Evolutionary conservation across 192 early-diverging fungal genomes (phyloP).

Genomic region (Spinellus fusiger): DNA sequence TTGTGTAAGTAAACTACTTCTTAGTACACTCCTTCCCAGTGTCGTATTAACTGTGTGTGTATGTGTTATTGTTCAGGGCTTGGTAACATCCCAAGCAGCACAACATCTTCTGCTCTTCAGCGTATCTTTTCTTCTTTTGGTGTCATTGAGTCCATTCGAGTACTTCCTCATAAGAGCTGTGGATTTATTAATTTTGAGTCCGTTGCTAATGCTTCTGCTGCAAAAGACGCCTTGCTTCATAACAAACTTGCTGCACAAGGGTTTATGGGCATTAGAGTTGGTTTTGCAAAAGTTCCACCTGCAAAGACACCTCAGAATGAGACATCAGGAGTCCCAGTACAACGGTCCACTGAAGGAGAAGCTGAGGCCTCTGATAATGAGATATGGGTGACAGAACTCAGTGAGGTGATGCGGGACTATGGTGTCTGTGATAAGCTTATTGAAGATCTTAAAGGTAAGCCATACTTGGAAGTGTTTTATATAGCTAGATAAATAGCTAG

Average conservation of each 20-base stretch:
- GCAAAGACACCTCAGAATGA: slow-evolving; percentile 29
- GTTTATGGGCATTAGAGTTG: slow-evolving; percentile 69
- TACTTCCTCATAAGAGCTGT: slow-evolving; percentile 92
- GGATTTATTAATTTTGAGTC: slow-evolving; percentile 94
- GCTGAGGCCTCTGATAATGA: not conserved
- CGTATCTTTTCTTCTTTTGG: slow-evolving; percentile 75
- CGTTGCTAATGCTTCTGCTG: slow-evolving; percentile 83
- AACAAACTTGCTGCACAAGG: slow-evolving; percentile 71
- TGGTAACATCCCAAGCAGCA: slow-evolving; percentile 81
- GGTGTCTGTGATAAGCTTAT: not conserved
- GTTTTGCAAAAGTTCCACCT: slow-evolving; percentile 86
- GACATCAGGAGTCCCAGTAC: not conserved
- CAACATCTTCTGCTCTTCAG: slow-evolving; percentile 67
- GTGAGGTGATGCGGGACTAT: not conserved
- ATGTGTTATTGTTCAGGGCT: slow-evolving; percentile 53
- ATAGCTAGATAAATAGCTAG: too few relatives aligned
- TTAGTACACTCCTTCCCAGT: not conserved
- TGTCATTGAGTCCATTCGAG: slow-evolving; percentile 85
- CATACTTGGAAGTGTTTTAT: not conserved
- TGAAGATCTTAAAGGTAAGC: not conserved
- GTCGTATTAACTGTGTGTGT: not conserved
- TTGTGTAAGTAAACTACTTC: slow-evolving; percentile 52
- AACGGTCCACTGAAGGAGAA: not conserved
- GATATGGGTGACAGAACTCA: not conserved
- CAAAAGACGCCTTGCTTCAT: slow-evolving; percentile 81